These are phyloP conservation scores for Delphinella strobiligena DNA, from an alignment of 2,329 filamentous ascomycete species.

Conservation along the genomic window DNA sequence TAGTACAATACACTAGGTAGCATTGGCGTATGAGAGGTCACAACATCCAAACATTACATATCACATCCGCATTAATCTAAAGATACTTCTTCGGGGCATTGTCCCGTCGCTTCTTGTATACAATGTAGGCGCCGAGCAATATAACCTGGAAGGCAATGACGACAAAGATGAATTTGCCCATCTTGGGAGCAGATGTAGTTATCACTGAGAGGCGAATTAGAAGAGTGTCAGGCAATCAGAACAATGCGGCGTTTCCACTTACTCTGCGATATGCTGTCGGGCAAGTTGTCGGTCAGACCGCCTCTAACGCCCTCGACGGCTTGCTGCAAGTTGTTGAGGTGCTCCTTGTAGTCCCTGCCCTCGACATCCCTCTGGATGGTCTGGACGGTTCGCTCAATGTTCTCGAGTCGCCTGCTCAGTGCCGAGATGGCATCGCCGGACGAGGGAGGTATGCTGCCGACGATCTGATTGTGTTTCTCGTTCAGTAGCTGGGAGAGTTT, in stretches of 20 bases:
- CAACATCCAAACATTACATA: no score
- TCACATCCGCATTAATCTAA: no score
- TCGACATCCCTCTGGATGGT: conserved; percentile 42
- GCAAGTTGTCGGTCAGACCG: conserved; percentile 39
- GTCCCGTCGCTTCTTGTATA: conserved; percentile 69
- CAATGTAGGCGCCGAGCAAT: conserved; percentile 54
- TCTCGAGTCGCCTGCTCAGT: conserved; percentile 35
- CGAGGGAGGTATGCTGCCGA: conserved; percentile 9
- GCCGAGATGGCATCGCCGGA: conserved; percentile 9
- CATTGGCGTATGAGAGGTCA: no score
- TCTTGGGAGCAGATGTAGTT: conserved; percentile 40
- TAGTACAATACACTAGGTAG: no score
- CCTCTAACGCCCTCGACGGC: conserved; percentile 42
- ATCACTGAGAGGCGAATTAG: conserved; percentile 36
- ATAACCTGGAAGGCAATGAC: conserved; percentile 65
- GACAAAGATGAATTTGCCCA: conserved; percentile 54
- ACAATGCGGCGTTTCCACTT: no score
- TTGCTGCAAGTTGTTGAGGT: conserved; percentile 42
- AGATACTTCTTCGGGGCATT: conserved; percentile 86
- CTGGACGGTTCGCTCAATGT: conserved; percentile 40
- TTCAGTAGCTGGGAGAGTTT: conserved; percentile 41
- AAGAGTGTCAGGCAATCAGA: no score
- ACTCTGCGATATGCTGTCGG: conserved; percentile 38
- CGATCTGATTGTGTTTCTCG: conserved; percentile 44
- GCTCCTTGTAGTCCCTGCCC: conserved; percentile 44